Evolutionary conservation across 352 stramenopile genomes (phyloP), one percentile per base, ranked within the genome.

Genomic region (Hyaloperonospora brassicae): DNA sequence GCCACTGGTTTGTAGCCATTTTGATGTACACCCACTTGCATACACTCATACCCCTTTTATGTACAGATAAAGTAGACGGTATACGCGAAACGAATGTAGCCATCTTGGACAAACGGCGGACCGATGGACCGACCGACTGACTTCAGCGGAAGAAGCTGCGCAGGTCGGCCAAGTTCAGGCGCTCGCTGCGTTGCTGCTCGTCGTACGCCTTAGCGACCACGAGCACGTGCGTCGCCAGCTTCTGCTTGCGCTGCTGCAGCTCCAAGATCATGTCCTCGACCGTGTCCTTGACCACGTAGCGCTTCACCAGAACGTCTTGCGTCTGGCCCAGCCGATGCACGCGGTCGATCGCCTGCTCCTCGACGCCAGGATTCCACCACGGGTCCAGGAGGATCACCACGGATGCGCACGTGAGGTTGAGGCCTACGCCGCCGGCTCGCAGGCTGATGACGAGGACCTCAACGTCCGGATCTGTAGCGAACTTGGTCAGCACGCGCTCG

Each of bases 301-400:
- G 80, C 62, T 94, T 92, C 23, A 97, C 89, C 7, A 82, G 53
- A 39, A 98, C 89, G 39, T 80, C 70, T 34, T 83, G 75, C 0
- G 67, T 76, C 68, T 97, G 87, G 0, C 89, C 89, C 5, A 97
- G 66, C 1, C 89, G 85, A 47, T 96, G 88, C 31, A 95, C 86
- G 39, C 89, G 80, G 71, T 98, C 91, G 43, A 98, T 91, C 0
- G 95, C 95, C 64, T 98, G 95, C 27, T 94, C 77, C 54, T 98
- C 92, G 12, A 97, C 76, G 41, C 83, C 84, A 13, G 84, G 76
- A 64, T 98, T 98, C 93, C 90, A 98, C 89, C 90, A 98, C 52
- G 89, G 86, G 52, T 96, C 89, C 22, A 95, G 66, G 34, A 97
- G 66, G 38, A 97, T 89, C 34, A 96, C 86, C 5, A 94, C 75